A percentile compares a stretch with the other conserved stretches of the same genome.
phyloP scores from a whole-genome alignment of 202 grass and related monocot genomes.

The Sporobolus alterniflorus region DNA sequence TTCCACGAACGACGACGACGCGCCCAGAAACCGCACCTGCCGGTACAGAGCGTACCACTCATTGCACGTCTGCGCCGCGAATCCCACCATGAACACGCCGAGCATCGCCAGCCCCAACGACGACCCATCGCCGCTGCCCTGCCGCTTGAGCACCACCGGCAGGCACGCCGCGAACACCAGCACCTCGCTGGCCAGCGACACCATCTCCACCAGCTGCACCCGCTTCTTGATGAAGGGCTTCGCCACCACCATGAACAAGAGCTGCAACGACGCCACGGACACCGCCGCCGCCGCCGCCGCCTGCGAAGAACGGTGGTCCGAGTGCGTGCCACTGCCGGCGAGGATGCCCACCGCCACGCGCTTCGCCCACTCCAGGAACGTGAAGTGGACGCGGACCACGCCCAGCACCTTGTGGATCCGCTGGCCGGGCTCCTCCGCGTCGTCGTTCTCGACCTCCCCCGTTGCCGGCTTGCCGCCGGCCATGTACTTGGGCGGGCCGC shows the following conservation, averaged over 20 bases:
- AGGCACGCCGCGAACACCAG: conserved; percentile 74
- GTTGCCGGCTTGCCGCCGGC: too few species aligned
- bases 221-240: conserved; percentile 95
- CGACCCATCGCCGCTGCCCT: too few species aligned
- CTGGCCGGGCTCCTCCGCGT: conserved; percentile 72
- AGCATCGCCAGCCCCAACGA: conserved; percentile 80
- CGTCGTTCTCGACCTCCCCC: conserved; percentile 66
- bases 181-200: conserved; percentile 73
- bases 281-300: conserved; percentile 27
- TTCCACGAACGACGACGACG: conserved; percentile 51
- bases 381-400: conserved; percentile 71
- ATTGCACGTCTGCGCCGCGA: conserved; percentile 69
- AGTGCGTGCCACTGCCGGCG: conserved; percentile 59
- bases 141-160: too few species aligned
- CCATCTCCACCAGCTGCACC: conserved; percentile 84
- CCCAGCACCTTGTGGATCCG: conserved; percentile 70
- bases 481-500: conserved; percentile 83
- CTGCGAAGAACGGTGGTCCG: background rate
- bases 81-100: conserved; percentile 47
- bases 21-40: conserved; percentile 62
- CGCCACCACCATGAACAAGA: conserved; percentile 63
- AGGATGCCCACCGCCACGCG: conserved; percentile 71
- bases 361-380: conserved; percentile 66
- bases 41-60: conserved; percentile 75
- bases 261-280: conserved; percentile 73